A percentile compares a stretch with the other conserved stretches of the same genome.
These are phyloP conservation scores for Puccinia polysora DNA, from an alignment of 1,284 basidiomycete genomes.

Conservation along the genomic window DNA sequence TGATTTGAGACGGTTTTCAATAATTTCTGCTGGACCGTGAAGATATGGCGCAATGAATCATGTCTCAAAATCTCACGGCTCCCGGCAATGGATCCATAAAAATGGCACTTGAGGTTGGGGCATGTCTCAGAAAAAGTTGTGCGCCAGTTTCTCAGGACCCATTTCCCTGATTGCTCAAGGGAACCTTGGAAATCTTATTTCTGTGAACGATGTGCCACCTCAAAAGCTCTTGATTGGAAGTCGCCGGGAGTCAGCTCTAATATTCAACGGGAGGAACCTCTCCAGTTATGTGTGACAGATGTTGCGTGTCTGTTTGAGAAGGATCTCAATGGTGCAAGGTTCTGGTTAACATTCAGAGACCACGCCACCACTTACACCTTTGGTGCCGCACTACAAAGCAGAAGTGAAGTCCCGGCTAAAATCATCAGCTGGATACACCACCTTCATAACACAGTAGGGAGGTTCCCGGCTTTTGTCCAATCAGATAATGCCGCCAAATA, in stretches of 20 bases:
- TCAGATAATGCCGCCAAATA: not conserved
- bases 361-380: not conserved
- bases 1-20: not conserved
- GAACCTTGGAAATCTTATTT: not conserved
- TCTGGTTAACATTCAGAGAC: not conserved
- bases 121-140: not conserved
- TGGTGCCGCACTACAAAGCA: not conserved
- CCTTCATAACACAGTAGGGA: not conserved
- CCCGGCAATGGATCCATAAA: not conserved
- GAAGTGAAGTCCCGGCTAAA: not conserved
- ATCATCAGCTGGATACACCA: not conserved
- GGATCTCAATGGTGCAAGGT: not conserved
- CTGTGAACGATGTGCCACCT: slow-evolving; percentile 8
- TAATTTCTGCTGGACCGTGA: not conserved
- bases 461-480: not conserved
- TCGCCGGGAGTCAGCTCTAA: not conserved
- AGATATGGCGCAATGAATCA: not conserved
- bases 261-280: not conserved
- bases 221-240: not conserved
- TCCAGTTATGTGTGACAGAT: not conserved
- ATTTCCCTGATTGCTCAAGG: not conserved
- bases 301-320: not conserved
- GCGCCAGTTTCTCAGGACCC: not conserved
- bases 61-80: not conserved
- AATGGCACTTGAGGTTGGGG: slow-evolving; percentile 4